Conservation (phyloP, 805 yeast genomes). For the Cyberlindnera maclurae region DNA sequence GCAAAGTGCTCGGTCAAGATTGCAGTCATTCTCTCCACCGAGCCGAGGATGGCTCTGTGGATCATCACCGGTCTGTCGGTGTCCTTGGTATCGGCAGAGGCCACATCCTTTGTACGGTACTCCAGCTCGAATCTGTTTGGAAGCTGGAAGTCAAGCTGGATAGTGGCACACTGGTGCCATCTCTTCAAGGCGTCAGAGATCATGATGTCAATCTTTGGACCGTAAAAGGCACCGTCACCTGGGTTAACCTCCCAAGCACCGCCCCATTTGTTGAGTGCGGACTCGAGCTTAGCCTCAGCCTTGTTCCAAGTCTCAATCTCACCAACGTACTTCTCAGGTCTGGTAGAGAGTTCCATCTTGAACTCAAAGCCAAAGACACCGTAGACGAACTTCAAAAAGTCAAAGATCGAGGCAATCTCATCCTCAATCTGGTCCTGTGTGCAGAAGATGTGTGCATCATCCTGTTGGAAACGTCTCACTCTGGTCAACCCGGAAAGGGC, state of each 20-base stretch:
- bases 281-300: conserved; percentile 81
- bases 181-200: conserved; percentile 89
- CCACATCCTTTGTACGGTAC: conserved; percentile 62
- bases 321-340: conserved; percentile 96
- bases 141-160: conserved; percentile 97
- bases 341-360: conserved; percentile 93
- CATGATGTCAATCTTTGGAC: conserved; percentile 94
- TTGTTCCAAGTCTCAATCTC: conserved; percentile 89
- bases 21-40: conserved; percentile 98
- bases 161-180: conserved; percentile 99
- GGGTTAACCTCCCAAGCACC: conserved; percentile 91
- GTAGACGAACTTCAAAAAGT: conserved; percentile 77
- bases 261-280: conserved; percentile 78
- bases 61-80: conserved; percentile 94
- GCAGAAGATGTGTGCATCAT: conserved; percentile 98
- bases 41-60: conserved; percentile 97
- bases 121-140: conserved; percentile 90
- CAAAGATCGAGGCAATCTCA: conserved; percentile 80
- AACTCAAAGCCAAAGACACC: conserved; percentile 92
- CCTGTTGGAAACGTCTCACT: conserved; percentile 98
- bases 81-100: conserved; percentile 39
- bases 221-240: conserved; percentile 96
- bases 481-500: conserved; percentile 93
- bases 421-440: conserved; percentile 80
- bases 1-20: conserved; percentile 96